Base-by-base conservation (phyloP, 1,284 basidiomycete genomes). In the Cryptococcus neoformans region DNA sequence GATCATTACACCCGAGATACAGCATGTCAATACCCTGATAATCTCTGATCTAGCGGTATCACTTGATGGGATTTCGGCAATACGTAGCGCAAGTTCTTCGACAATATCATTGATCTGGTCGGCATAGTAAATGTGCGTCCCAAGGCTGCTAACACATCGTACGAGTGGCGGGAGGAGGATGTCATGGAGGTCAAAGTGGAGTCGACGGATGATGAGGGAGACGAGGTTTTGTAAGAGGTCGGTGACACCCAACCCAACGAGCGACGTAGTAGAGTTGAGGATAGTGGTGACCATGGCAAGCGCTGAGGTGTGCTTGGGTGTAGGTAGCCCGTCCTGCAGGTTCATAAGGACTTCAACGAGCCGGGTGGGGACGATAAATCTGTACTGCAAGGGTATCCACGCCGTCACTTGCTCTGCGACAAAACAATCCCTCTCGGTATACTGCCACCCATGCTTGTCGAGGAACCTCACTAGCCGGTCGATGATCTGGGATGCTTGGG, bases 71-170 rank as follows among this genome's bases (percentile, higher is more conserved):
- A 71, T 66, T 48, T 78, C 78, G 75, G 38, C 81, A 67, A 97
- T 82, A 28, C 90, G 85, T 57, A 83, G 84, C 44, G 91, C 84
- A 35, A 95, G 80, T 74, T 96, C 93, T 60, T 86, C 87, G 11
- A 90, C 86, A 53, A 97, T 85, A 74, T 97, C 94, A 71, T 92
- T 90, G 60, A 95, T 90, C 78, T 99, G 95, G 72, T 97, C 95
- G 48, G 91, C 89, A 73, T 98, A 97, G 80, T 96, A 95, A 55
- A 95, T 86, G 72, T 96, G 92, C 6, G 87, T 86, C 16, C 73
- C 74, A 16, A 98, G 81, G 0, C 91, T 89, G 5, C 89, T 82
- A 55, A 96, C 88, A 68, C 89, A 89, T 56, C 86, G 82, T 7
- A 95, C 87, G 42, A 95, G 77, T 2, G 83, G 78, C 0, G 86